A percentile compares a stretch with the other conserved stretches of the same genome.
These are phyloP conservation scores for Recurvomyces mirabilis DNA, from an alignment of 495 filamentous ascomycete genomes.

Conservation along the genomic window DNA sequence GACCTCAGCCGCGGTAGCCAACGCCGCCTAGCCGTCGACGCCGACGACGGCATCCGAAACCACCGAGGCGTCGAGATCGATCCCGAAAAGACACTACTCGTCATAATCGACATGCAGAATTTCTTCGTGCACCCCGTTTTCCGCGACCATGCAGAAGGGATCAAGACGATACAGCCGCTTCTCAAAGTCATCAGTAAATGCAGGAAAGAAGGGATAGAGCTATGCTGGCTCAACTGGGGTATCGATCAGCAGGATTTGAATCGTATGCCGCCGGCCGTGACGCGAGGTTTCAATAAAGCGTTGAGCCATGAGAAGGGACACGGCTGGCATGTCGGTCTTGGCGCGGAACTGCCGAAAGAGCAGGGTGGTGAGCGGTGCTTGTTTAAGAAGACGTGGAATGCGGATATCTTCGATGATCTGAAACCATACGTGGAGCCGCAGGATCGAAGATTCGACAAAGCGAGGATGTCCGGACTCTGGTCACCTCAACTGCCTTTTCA, in stretches of 20 bases:
- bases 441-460: slow-evolving; percentile 23
- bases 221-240: slow-evolving; percentile 23
- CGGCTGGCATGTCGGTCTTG: slow-evolving; percentile 21
- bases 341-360: slow-evolving; percentile 16
- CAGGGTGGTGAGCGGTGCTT: slow-evolving; percentile 20
- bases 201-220: slow-evolving; percentile 18
- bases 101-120: slow-evolving; percentile 26
- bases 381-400: slow-evolving; percentile 23
- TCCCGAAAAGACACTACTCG: slow-evolving; percentile 19
- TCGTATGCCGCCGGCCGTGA: slow-evolving; percentile 21
- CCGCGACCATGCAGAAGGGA: slow-evolving; percentile 15
- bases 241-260: slow-evolving; percentile 20
- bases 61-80: slow-evolving; percentile 26
- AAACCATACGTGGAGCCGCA: slow-evolving; percentile 10
- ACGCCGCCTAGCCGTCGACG: slow-evolving; percentile 19
- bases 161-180: slow-evolving; percentile 17
- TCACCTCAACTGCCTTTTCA: slow-evolving; percentile 17
- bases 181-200: slow-evolving; percentile 22
- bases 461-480: slow-evolving; percentile 19
- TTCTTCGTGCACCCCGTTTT: slow-evolving; percentile 21
- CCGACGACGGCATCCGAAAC: slow-evolving; percentile 24
- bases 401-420: slow-evolving; percentile 21
- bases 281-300: slow-evolving; percentile 19
- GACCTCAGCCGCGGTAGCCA: slow-evolving; percentile 22
- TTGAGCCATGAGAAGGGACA: slow-evolving; percentile 16